Evolutionary conservation across 306 rosid species (phyloP).

Genomic region (Malus sylvestris): DNA sequence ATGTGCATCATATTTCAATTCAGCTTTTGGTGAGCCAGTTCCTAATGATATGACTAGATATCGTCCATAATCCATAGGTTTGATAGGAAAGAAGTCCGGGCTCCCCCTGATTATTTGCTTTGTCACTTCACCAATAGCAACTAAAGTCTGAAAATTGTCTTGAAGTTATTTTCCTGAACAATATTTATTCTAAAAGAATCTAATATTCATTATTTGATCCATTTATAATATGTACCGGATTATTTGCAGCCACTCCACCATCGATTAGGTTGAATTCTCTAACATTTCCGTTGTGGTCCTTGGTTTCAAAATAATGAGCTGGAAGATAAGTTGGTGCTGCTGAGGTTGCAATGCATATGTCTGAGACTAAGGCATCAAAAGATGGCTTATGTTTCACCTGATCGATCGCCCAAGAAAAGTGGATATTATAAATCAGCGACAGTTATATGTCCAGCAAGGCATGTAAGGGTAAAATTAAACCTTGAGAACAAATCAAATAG

Average conservation of each 20-base stretch:
- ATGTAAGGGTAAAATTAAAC: background rate
- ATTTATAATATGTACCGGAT: constrained; percentile 35
- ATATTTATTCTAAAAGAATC: background rate
- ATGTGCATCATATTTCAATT: constrained; percentile 29
- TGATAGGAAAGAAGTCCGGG: constrained; percentile 19
- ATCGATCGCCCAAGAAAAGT: background rate
- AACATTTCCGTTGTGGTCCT: constrained; percentile 5
- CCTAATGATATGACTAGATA: constrained; percentile 53
- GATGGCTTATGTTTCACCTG: constrained; percentile 31
- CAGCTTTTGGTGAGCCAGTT: constrained; percentile 45
- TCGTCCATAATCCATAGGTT: constrained; percentile 25
- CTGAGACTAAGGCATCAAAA: constrained; percentile 32
- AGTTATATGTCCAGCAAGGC: background rate
- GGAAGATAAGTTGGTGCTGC: constrained; percentile 82
- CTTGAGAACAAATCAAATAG: background rate
- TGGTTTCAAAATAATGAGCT: constrained; percentile 47
- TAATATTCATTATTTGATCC: background rate
- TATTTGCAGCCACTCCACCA: constrained; percentile 70
- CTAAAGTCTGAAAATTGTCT: constrained; percentile 23
- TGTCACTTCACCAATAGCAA: constrained; percentile 48
- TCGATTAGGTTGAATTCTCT: constrained; percentile 50
- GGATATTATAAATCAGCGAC: background rate
- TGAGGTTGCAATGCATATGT: constrained; percentile 60
- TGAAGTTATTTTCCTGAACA: background rate
- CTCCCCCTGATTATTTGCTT: constrained; percentile 20